Base-by-base conservation (phyloP, 1,139 yeast genomes). In the Kazachstania sp. region DNA sequence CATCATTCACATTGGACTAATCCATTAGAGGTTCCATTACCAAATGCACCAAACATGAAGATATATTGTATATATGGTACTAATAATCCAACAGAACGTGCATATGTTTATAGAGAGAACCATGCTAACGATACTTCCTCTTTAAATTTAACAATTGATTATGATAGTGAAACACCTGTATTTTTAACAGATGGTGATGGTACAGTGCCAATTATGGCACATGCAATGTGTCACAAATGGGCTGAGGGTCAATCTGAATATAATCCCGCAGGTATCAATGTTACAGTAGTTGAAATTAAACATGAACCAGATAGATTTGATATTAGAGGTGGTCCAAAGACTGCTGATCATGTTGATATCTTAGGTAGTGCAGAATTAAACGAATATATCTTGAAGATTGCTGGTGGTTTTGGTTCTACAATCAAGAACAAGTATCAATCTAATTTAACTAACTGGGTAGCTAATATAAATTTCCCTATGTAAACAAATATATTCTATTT, bases 261-360 rank as follows among this genome's bases (percentile, higher is more conserved):
- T 71, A 92, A 92, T 63, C 98, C 98, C 1, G 95, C 85, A 1
- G 75, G 77, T 28, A 68, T 79, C 3, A 61, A 72, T 20, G 94
- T 90, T 26, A 87, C 79, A 29, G 74, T 88, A 40, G 96, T 92
- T 8, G 98, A 92, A 65, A 84, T 92, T 71, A 77, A 78, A 58
- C 96, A 92, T 60, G 95, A 88, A 62, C 98, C 98, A 0, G 95
- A 86, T 60, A 71, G 86, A 56, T 87, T 84, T 61, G 98, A 94
- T 68, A 84, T 92, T 44, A 77, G 98, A 55, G 98, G 98, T 19
- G 98, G 98, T 4, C 95, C 97, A 20, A 86, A 86, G 62, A 92
- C 97, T 1, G 97, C 98, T 0, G 98, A 92, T 59, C 98, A 92
- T 66, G 98, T 92, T 23, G 98, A 94, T 64, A 88, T 92, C 48